Conservation (phyloP, 306 rosid species). For the Dryas alaskensis region DNA sequence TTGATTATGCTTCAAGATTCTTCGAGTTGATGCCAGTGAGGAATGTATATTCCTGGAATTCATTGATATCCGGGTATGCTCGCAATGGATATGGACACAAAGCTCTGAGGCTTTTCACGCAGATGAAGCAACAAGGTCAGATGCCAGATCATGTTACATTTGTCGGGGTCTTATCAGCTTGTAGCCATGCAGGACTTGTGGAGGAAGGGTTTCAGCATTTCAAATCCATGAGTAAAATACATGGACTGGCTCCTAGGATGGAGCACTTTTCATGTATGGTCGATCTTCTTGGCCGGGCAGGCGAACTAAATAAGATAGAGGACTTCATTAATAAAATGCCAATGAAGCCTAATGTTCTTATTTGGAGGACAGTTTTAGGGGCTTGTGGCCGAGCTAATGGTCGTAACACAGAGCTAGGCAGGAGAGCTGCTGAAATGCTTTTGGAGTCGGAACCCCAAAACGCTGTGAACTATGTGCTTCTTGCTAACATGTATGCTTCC, state of each 20-base stretch:
- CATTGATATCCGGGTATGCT: constrained; percentile 87
- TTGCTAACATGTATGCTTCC: constrained; percentile 85
- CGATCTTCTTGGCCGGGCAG: constrained; percentile 85
- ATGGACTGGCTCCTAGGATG: constrained; percentile 62
- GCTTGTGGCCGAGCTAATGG: constrained; percentile 70
- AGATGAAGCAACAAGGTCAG: constrained; percentile 61
- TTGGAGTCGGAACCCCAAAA: constrained; percentile 75
- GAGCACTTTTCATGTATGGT: constrained; percentile 95
- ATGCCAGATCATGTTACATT: constrained; percentile 86
- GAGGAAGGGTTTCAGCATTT: constrained; percentile 73
- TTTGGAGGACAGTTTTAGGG: constrained; percentile 93
- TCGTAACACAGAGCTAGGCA: constrained; percentile 65
- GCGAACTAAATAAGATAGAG: constrained; percentile 63
- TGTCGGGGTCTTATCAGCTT: constrained; percentile 87
- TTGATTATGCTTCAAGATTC: constrained; percentile 88
- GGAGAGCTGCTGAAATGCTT: constrained; percentile 72
- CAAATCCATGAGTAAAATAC: constrained; percentile 54
- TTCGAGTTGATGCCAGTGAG: constrained; percentile 70
- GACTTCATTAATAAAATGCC: constrained; percentile 73
- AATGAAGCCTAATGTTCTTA: constrained; percentile 64
- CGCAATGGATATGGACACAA: constrained; percentile 80
- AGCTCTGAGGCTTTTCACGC: constrained; percentile 63
- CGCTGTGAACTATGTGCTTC: constrained; percentile 84
- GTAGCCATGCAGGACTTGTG: constrained; percentile 89
- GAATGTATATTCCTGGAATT: constrained; percentile 86